These are phyloP conservation scores for Cladosporium sp. DNA, from an alignment of 2,329 filamentous ascomycete genomes.

Conservation along the genomic window DNA sequence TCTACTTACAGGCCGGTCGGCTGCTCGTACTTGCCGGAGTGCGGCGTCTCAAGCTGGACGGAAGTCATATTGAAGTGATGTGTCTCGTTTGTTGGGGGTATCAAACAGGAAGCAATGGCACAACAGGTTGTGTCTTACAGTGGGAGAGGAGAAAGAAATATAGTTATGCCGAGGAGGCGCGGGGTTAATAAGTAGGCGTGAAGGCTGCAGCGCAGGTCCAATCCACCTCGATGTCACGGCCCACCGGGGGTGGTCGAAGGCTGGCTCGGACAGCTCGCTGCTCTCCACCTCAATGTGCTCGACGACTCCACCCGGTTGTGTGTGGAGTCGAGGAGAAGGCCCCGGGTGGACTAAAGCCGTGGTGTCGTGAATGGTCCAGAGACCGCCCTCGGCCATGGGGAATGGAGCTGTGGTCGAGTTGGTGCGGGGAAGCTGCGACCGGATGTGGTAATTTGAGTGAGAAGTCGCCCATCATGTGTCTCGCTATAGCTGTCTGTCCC, in stretches of 20 bases:
- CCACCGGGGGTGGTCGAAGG: conserved; percentile 23
- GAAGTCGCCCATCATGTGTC: background rate
- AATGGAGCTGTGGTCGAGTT: background rate
- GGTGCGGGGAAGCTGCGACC: conserved; percentile 4
- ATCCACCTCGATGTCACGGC: conserved; percentile 30
- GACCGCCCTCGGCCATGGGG: background rate
- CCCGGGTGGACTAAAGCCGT: background rate
- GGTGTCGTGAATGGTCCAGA: background rate
- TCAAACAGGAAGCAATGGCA: conserved; percentile 10
- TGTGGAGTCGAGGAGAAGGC: background rate
- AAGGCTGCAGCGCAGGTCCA: conserved; percentile 12
- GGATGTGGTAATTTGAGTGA: background rate
- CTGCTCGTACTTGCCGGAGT: conserved; percentile 60
- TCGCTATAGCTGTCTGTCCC: background rate
- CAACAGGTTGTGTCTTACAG: conserved; percentile 9
- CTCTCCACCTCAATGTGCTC: background rate
- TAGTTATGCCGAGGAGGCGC: conserved; percentile 21
- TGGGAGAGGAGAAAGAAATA: conserved; percentile 17
- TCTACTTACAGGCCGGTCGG: conserved; percentile 54
- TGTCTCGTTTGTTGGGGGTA: conserved; percentile 11
- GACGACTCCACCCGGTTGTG: background rate
- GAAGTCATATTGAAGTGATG: conserved; percentile 39
- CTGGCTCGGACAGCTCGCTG: background rate
- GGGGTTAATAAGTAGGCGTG: conserved; percentile 28
- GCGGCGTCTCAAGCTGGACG: conserved; percentile 66